Percentiles rank a stretch among this genome's conserved stretches.
Conservation (phyloP, 306 rosid species). For the Cicer judaicum region DNA sequence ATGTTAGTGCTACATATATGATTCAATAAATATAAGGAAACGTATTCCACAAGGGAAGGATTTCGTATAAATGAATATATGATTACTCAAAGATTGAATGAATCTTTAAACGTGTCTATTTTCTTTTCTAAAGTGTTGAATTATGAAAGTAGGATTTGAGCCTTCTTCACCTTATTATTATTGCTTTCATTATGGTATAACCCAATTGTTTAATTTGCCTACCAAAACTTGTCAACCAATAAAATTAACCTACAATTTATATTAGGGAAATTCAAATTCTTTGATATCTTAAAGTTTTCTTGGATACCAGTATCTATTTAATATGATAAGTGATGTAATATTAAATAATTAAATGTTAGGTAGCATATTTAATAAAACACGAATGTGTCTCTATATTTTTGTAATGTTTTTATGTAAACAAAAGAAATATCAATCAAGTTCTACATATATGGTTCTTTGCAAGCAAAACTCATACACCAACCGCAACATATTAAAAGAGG, state of each 20-base stretch:
- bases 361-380: too few relatives aligned
- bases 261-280: too few relatives aligned
- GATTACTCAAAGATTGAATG: slow-evolving; percentile 44
- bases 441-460: too few relatives aligned
- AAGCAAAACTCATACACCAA: too few relatives aligned
- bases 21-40: slow-evolving; percentile 28
- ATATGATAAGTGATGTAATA: too few relatives aligned
- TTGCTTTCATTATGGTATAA: slow-evolving; percentile 34
- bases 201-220: slow-evolving; percentile 29
- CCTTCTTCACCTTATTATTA: background rate
- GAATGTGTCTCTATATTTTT: too few relatives aligned
- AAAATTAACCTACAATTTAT: background rate
- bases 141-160: slow-evolving; percentile 36
- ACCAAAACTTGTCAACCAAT: slow-evolving; percentile 26
- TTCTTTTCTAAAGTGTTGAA: slow-evolving; percentile 10
- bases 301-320: too few relatives aligned
- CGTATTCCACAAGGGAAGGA: slow-evolving; percentile 38
- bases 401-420: too few relatives aligned
- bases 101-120: slow-evolving; percentile 24
- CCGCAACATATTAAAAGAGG: too few relatives aligned
- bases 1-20: slow-evolving; percentile 19
- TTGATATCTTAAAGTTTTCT: too few relatives aligned
- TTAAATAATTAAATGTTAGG: too few relatives aligned
- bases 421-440: too few relatives aligned
- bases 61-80: slow-evolving; percentile 33